Evolutionary conservation across 345 rosid genomes (phyloP), one percentile per base, ranked within the genome.

Genomic region (Ceriops zippeliana): DNA sequence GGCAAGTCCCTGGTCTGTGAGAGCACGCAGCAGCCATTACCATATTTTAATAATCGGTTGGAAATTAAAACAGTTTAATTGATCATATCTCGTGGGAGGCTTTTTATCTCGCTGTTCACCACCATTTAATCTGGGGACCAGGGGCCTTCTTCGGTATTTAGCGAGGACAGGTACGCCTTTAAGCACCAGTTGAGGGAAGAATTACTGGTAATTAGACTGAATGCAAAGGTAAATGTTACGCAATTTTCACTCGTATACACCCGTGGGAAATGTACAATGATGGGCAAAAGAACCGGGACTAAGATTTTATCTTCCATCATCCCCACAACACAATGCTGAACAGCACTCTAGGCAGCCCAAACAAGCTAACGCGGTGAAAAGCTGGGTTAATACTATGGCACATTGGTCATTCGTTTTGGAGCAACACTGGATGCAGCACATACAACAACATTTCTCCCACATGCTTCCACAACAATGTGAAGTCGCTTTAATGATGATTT

Each of bases 301-400:
- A 15, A 31, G 1, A 31, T 46, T 42, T 64, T 27, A 79, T 20
- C 37, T 53, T 69, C 84, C 79, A 1, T 86, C 86, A 6, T 76
- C 53, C 65, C 92, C 92, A 58, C 93, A 95, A 80, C 99, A 95
- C 19, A 95, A 15, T 16, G 34, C 42, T 15, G 91, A 57, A 76
- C 98, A 95, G 79, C 96, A 87, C 69, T 91, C 93, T 35, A 85
- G 30, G 81, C 99, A 95, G 72, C 90, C 96, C 19, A 88, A 66
- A 77, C 90, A 95, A 34, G 92, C 97, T 24, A 91, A 53, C 42
- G 90, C 90, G 11, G 83, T 56, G 75, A 84, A 87, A 21, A 88
- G 34, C 78, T 95, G 99, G 5, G 92, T 75, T 53, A 87, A 71
- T 24, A 67, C 81, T 5, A 81, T 31, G 52, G 81, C 92, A 35